Conservation (phyloP, 164 flowering plant species). For the Nymphaea thermarum region DNA sequence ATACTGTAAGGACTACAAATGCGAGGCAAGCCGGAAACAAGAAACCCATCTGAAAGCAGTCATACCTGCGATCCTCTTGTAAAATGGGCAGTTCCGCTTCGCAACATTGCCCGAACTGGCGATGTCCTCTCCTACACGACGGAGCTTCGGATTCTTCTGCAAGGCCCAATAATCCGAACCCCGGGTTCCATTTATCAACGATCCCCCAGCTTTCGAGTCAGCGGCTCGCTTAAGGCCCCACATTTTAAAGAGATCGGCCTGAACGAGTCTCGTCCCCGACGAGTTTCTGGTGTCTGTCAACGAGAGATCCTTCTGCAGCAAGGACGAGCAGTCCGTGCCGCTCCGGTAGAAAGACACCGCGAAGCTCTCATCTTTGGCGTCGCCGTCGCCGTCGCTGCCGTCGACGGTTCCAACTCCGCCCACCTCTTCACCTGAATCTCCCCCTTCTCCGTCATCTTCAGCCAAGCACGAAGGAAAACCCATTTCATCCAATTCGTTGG, state of each 20-base stretch:
- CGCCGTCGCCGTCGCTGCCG: not conserved
- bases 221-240: conserved; percentile 36
- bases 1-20: too few relatives aligned
- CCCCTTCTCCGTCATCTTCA: not conserved
- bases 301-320: conserved; percentile 9
- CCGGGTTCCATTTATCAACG: conserved; percentile 2
- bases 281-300: not conserved
- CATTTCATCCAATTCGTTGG: too few relatives aligned
- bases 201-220: not conserved
- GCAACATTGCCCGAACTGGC: not conserved
- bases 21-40: too few relatives aligned
- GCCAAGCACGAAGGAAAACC: not conserved
- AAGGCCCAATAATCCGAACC: not conserved
- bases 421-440: conserved; percentile 5
- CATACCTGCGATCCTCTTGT: conserved; percentile 62
- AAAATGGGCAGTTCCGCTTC: conserved; percentile 47
- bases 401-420: conserved; percentile 17
- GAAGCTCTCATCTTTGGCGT: conserved; percentile 19
- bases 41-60: too few relatives aligned
- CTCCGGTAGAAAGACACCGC: conserved; percentile 38
- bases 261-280: conserved; percentile 28
- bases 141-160: conserved; percentile 1
- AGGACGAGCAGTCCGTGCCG: conserved; percentile 46
- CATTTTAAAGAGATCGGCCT: conserved; percentile 34
- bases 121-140: not conserved